Base-by-base conservation (phyloP, 495 filamentous ascomycete species). In the Aspergillus olivimuriae region DNA sequence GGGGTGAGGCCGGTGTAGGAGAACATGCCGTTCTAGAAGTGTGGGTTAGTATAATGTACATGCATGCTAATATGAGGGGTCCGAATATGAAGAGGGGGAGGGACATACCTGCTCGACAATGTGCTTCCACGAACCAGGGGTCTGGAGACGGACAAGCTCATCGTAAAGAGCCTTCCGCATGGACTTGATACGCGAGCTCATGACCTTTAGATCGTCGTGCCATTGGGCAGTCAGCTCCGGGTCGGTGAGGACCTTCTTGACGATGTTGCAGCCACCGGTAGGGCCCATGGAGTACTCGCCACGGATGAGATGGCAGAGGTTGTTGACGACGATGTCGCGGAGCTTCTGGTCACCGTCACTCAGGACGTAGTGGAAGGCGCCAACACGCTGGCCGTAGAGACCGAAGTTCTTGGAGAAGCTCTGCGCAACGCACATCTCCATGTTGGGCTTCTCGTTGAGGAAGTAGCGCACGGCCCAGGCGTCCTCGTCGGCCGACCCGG, bases 351-450 rank as follows among this genome's bases (percentile, higher is more conserved):
- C 48, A 16, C 41, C 57, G 12, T 60, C 53, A 43, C 53, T 58
- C 35, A 63, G 57, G 20, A 71, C 65, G 44, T 73, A 63, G 57
- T 75, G 74, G 56, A 72, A 70, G 12, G 65, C 67, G 43, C 73
- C 72, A 31, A 70, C 61, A 18, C 72, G 69, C 61, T 76, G 65
- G 33, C 72, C 72, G 50, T 78, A 78, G 23, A 78, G 63, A 32
- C 75, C 75, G 44, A 78, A 71, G 58, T 73, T 78, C 61, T 78
- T 78, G 15, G 75, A 70, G 58, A 77, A 76, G 23, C 68, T 73
- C 53, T 75, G 67, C 6, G 66, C 69, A 17, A 76, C 68, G 30
- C 67, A 70, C 55, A 74, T 67, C 53, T 74, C 70, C 65, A 73
- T 68, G 28, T 62, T 50, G 4, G 69, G 66, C 58, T 73, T 68